Evolutionary conservation across 768 basidiomycete species (phyloP).

Genomic region (Tubosaeta sp.): DNA sequence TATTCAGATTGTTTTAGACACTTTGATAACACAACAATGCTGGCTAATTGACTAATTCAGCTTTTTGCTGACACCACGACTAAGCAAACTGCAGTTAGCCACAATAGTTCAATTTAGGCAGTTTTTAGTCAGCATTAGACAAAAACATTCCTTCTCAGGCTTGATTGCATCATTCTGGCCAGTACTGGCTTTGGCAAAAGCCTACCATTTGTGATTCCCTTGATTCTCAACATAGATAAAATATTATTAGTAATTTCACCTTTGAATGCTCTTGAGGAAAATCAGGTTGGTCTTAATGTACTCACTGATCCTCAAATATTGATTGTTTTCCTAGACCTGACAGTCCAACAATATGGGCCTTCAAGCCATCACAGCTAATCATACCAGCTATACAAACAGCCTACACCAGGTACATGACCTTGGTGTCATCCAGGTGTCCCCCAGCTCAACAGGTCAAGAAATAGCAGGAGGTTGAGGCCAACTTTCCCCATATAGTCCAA

Average conservation of each 20-base stretch:
- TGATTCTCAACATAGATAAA: background rate
- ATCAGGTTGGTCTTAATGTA: background rate
- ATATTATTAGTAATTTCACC: conserved; percentile 2
- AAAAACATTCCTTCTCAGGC: too few relatives aligned
- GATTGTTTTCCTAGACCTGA: background rate
- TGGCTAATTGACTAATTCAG: too few relatives aligned
- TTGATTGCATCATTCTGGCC: too few relatives aligned
- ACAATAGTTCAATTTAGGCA: too few relatives aligned
- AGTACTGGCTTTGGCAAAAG: conserved; percentile 1
- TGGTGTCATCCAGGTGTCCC: background rate
- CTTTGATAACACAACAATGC: too few relatives aligned
- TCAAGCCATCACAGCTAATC: background rate
- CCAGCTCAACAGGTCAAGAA: conserved; percentile 34
- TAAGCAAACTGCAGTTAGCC: too few relatives aligned
- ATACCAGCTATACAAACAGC: background rate
- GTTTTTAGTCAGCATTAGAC: too few relatives aligned
- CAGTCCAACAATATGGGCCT: background rate
- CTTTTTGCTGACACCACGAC: too few relatives aligned
- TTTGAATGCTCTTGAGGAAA: background rate
- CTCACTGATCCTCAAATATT: background rate
- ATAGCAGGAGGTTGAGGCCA: conserved; percentile 20
- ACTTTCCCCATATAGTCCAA: background rate
- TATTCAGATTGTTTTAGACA: too few relatives aligned
- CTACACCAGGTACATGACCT: background rate
- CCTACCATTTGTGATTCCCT: background rate